A percentile compares a stretch with the other conserved stretches of the same genome.
Evolutionary conservation across 1,284 basidiomycete species (phyloP).

Genomic region (Inonotus obliquus): DNA sequence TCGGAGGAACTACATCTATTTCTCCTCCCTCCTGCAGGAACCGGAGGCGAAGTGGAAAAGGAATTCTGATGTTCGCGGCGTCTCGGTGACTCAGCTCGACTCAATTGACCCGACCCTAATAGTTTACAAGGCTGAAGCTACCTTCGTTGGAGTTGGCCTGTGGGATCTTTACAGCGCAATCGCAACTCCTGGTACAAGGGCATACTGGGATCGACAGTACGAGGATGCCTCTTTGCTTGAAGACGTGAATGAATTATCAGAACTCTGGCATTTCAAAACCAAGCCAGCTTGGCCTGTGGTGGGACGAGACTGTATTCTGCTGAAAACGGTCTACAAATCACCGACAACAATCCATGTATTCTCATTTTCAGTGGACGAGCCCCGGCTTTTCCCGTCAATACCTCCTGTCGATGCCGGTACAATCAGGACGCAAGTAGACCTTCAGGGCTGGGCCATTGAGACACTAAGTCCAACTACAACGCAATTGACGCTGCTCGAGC

Average conservation of each 20-base stretch:
- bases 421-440: conserved; percentile 91
- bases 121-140: conserved; percentile 95
- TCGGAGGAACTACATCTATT: conserved; percentile 95
- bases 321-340: conserved; percentile 97
- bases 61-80: conserved; percentile 83
- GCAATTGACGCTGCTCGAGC: conserved; percentile 90
- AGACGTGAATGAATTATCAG: conserved; percentile 89
- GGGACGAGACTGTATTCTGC: conserved; percentile 84
- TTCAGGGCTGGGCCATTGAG: conserved; percentile 97
- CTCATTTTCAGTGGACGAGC: conserved; percentile 90
- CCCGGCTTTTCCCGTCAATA: conserved; percentile 78
- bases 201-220: conserved; percentile 87
- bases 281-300: conserved; percentile 90
- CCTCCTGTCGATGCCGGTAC: conserved; percentile 69
- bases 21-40: conserved; percentile 94
- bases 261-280: conserved; percentile 87
- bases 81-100: conserved; percentile 92
- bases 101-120: conserved; percentile 97
- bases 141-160: conserved; percentile 92
- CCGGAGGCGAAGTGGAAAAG: conserved; percentile 97
- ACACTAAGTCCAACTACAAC: conserved; percentile 94
- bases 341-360: conserved; percentile 95
- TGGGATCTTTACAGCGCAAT: conserved; percentile 96
- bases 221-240: conserved; percentile 85
- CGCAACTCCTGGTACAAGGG: conserved; percentile 75